Evolutionary conservation across 1,284 basidiomycete genomes (phyloP), one percentile per base, ranked within the genome.

Genomic region (Pseudozyma flocculosa): DNA sequence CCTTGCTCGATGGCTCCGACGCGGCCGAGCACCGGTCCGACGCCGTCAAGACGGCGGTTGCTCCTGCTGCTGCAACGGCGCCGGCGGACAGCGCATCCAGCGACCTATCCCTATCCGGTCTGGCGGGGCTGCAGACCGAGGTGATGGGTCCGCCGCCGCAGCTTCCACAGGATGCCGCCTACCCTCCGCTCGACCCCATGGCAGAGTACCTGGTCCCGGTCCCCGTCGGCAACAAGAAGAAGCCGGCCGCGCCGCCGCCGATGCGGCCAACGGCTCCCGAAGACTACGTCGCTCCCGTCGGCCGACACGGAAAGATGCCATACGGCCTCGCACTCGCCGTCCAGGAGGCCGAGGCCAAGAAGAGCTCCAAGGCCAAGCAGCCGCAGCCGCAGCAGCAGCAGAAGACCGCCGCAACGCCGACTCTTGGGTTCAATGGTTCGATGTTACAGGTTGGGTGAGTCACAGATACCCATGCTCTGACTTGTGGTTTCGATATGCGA

Each of bases 91-190:
- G n/a, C n/a, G n/a, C n/a, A n/a, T n/a, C n/a, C n/a, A n/a, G n/a
- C n/a, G n/a, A n/a, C n/a, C 26, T 29, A 29, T 5, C 11, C 32
- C 15, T 13, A 3, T 9, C 10, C 15, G 15, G 32, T 17, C 32
- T 17, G 9, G 32, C 32, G 11, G 39, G 32, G 3, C 39, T 65
- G 24, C 54, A 58, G 15, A 68, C 65, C 41, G 65, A 68, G 32
- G 50, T 68, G 22, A 60, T 68, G 49, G 65, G 65, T 11, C 65
- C 65, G n/a, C 65, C 65, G 4, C 61, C 65, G 17, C 40, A 48
- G 19, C 26, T 64, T 15, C 65, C 61, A 0, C 30, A 38, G 7
- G 65, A 68, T 41, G 34, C 43, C 1, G 58, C 40, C 5, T 68
- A 68, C 24, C 61, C 61, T 13, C 65, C 65, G 15, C 50, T 68